Evolutionary conservation across 2,329 filamentous ascomycete genomes (phyloP).

Genomic region (Xylaria hypoxylon): DNA sequence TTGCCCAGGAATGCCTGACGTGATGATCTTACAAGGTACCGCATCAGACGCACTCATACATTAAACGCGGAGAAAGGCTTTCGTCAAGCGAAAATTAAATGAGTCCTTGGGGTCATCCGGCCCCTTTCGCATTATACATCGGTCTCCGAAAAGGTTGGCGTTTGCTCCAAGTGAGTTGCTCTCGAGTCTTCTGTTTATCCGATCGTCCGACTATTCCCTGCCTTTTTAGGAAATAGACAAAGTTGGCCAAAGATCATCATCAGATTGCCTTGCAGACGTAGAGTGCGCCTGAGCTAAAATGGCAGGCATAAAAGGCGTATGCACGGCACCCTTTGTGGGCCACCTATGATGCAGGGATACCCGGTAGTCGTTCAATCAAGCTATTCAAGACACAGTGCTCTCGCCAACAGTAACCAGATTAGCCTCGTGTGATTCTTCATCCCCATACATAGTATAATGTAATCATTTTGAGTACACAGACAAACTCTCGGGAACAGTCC

Average conservation of each 20-base stretch:
- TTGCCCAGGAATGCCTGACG: conserved; percentile 10
- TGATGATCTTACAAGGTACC: conserved; percentile 14
- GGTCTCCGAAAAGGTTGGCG: conserved; percentile 32
- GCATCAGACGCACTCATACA: conserved; percentile 19
- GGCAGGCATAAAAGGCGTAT: conserved; percentile 28
- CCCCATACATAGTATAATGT: not conserved
- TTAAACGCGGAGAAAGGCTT: conserved; percentile 20
- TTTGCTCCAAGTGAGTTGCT: conserved; percentile 19
- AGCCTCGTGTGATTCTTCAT: conserved; percentile 20
- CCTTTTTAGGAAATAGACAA: conserved; percentile 5
- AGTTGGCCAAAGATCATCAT: conserved; percentile 29
- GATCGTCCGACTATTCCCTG: conserved; percentile 29
- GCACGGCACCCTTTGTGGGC: conserved; percentile 26
- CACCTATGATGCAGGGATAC: conserved; percentile 29
- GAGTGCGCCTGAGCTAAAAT: conserved; percentile 39
- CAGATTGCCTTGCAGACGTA: conserved; percentile 35
- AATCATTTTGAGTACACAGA: conserved; percentile 8
- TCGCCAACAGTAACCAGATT: conserved; percentile 20
- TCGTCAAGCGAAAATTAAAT: conserved; percentile 36
- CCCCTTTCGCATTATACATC: conserved; percentile 22
- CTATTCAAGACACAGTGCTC: conserved; percentile 21
- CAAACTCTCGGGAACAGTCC: conserved; percentile 3
- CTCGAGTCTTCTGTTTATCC: conserved; percentile 15
- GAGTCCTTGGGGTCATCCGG: conserved; percentile 25
- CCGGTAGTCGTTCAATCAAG: conserved; percentile 34